phyloP scores from a whole-genome alignment of 2,329 filamentous ascomycete genomes.

The Fusarium fujikuroi region DNA sequence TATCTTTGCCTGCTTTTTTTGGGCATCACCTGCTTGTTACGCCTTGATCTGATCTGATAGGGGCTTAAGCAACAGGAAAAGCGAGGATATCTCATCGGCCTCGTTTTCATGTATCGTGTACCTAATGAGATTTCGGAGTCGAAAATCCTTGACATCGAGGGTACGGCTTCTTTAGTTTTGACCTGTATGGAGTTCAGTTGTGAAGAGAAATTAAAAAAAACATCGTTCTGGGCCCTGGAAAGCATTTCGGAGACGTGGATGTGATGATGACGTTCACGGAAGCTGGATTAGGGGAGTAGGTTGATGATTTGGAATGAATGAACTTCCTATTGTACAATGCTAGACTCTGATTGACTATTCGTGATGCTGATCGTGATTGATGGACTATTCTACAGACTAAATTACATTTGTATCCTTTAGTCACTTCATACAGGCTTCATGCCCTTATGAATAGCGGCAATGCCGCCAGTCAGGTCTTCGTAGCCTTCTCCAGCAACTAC shows the following conservation, averaged over 20 bases:
- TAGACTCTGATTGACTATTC: slow-evolving; percentile 22
- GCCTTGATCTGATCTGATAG: slow-evolving; percentile 37
- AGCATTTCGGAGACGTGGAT: slow-evolving; percentile 30
- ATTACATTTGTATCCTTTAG: slow-evolving; percentile 35
- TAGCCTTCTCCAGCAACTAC: slow-evolving; percentile 83
- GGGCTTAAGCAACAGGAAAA: slow-evolving; percentile 37
- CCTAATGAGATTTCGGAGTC: slow-evolving; percentile 51
- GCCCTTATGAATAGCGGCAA: slow-evolving; percentile 96
- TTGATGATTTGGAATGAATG: slow-evolving; percentile 37
- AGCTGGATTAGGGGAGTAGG: slow-evolving; percentile 28
- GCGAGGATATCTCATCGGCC: slow-evolving; percentile 36
- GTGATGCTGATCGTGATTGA: slow-evolving; percentile 22
- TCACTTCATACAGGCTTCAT: slow-evolving; percentile 74
- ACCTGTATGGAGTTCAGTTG: slow-evolving; percentile 49
- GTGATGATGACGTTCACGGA: slow-evolving; percentile 32
- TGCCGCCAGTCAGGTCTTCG: slow-evolving; percentile 90
- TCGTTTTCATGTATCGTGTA: slow-evolving; percentile 50
- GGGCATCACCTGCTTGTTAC: slow-evolving; percentile 36
- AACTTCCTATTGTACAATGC: slow-evolving; percentile 42
- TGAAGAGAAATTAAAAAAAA: slow-evolving; percentile 46
- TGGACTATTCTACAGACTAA: slow-evolving; percentile 31
- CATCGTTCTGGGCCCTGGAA: slow-evolving; percentile 43
- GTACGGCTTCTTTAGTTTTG: slow-evolving; percentile 47
- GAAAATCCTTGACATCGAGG: slow-evolving; percentile 44
- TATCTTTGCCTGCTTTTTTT: slow-evolving; percentile 32